Conservation (phyloP, 345 rosid genomes). For the Alliaria petiolata region DNA sequence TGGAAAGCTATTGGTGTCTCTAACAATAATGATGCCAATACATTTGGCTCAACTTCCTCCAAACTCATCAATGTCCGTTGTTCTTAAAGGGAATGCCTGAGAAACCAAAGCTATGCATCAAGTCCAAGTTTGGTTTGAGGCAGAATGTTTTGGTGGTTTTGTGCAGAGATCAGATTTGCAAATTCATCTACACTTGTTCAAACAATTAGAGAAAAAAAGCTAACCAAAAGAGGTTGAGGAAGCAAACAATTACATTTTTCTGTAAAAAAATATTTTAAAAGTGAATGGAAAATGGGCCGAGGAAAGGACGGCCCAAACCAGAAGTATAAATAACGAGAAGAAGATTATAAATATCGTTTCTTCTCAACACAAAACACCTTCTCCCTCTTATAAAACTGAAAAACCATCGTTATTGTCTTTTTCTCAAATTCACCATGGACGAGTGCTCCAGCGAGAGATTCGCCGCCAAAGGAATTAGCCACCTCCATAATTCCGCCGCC, state of each 20-base stretch:
- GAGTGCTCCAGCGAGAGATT: too few relatives aligned
- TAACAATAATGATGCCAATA: conserved; percentile 41
- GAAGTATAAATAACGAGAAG: too few relatives aligned
- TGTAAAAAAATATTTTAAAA: conserved; percentile 11
- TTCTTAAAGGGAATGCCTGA: conserved; percentile 15
- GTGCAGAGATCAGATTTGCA: conserved; percentile 41
- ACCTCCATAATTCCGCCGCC: too few relatives aligned
- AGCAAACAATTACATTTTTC: conserved; percentile 13
- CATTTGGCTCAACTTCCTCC: conserved; percentile 35
- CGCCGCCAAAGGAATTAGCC: too few relatives aligned
- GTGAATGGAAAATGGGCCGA: not conserved
- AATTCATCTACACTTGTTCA: conserved; percentile 29
- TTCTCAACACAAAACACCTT: too few relatives aligned
- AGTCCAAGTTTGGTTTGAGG: conserved; percentile 22
- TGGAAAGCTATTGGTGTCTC: conserved; percentile 72
- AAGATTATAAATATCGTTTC: too few relatives aligned
- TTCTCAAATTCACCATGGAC: too few relatives aligned
- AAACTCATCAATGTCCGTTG: conserved; percentile 22
- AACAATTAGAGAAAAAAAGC: conserved; percentile 3
- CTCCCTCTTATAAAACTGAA: too few relatives aligned
- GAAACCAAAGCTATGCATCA: conserved; percentile 23
- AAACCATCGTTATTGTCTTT: too few relatives aligned
- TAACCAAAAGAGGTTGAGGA: conserved; percentile 14
- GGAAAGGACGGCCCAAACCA: too few relatives aligned
- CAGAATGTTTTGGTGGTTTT: conserved; percentile 15